Conservation (phyloP, 2,329 filamentous ascomycete genomes). For the Sporothrix pallida region DNA sequence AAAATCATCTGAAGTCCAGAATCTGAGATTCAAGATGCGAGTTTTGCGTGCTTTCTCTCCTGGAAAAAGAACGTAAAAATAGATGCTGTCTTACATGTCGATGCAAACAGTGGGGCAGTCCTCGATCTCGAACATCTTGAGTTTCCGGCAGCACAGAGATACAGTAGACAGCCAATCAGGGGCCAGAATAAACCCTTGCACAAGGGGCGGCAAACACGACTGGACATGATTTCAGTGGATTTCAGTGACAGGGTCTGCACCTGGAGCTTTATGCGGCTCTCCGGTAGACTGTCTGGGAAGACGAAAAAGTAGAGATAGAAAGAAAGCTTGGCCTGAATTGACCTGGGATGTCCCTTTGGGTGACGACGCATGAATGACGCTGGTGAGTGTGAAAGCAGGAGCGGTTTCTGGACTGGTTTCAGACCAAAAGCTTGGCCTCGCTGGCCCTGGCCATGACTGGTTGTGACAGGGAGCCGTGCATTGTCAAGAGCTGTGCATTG, state of each 20-base stretch:
- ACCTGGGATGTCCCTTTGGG: neutral
- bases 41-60: neutral
- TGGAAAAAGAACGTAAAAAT: neutral
- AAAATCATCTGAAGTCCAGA: neutral
- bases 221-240: no score
- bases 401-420: constrained; percentile 27
- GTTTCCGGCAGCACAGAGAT: constrained; percentile 26
- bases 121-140: constrained; percentile 26
- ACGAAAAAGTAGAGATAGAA: neutral
- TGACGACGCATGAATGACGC: constrained; percentile 6
- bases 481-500: neutral
- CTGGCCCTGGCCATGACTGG: neutral
- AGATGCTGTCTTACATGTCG: neutral
- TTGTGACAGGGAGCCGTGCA: neutral
- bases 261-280: constrained; percentile 23
- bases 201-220: neutral
- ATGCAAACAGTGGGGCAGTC: neutral
- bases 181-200: neutral
- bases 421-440: constrained; percentile 18
- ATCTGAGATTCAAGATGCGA: no score
- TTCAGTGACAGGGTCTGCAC: neutral
- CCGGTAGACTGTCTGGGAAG: neutral
- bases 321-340: neutral
- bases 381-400: neutral
- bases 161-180: constrained; percentile 3